A percentile compares a stretch with the other conserved stretches of the same genome.
phyloP scores from a whole-genome alignment of 2,329 filamentous ascomycete genomes.

The Pseudovirgaria hyperparasitica region DNA sequence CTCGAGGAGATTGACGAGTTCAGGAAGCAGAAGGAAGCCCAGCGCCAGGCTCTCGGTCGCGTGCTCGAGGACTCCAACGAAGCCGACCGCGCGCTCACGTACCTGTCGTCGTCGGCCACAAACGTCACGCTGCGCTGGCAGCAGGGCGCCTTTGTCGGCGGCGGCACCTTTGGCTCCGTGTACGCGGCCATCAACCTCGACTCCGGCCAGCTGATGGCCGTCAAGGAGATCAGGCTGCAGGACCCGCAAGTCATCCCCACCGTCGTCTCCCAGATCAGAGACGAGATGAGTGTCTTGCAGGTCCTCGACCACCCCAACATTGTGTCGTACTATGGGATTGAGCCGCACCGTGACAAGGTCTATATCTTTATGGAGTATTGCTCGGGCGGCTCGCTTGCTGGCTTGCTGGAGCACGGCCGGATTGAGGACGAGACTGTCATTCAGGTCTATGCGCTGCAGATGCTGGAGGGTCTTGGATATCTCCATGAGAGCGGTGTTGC shows the following conservation, averaged over 20 bases:
- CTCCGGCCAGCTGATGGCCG: slow-evolving; percentile 91
- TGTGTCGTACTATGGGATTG: slow-evolving; percentile 94
- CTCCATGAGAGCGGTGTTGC: slow-evolving; percentile 85
- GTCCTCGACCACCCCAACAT: slow-evolving; percentile 95
- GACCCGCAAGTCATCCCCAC: slow-evolving; percentile 93
- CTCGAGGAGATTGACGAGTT: slow-evolving; percentile 65
- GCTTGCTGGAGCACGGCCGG: slow-evolving; percentile 81
- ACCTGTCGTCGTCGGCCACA: slow-evolving; percentile 83
- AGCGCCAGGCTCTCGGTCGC: slow-evolving; percentile 75
- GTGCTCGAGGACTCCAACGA: slow-evolving; percentile 93
- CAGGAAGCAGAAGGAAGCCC: slow-evolving; percentile 67
- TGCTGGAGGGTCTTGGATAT: slow-evolving; percentile 87
- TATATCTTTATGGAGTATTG: slow-evolving; percentile 99
- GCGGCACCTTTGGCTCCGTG: slow-evolving; percentile 92
- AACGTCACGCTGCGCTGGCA: slow-evolving; percentile 97
- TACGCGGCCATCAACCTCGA: slow-evolving; percentile 97
- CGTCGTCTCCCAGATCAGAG: slow-evolving; percentile 84
- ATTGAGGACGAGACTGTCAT: slow-evolving; percentile 98
- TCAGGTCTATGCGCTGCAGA: slow-evolving; percentile 89
- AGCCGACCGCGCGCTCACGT: slow-evolving; percentile 86
- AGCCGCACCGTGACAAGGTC: slow-evolving; percentile 97
- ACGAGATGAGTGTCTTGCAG: slow-evolving; percentile 94
- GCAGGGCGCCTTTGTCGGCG: slow-evolving; percentile 95
- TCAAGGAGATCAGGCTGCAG: slow-evolving; percentile 95
- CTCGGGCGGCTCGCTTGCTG: slow-evolving; percentile 83